A percentile compares a stretch with the other conserved stretches of the same genome.
Conservation (phyloP, 345 rosid species). For the Boechera retrofracta region DNA sequence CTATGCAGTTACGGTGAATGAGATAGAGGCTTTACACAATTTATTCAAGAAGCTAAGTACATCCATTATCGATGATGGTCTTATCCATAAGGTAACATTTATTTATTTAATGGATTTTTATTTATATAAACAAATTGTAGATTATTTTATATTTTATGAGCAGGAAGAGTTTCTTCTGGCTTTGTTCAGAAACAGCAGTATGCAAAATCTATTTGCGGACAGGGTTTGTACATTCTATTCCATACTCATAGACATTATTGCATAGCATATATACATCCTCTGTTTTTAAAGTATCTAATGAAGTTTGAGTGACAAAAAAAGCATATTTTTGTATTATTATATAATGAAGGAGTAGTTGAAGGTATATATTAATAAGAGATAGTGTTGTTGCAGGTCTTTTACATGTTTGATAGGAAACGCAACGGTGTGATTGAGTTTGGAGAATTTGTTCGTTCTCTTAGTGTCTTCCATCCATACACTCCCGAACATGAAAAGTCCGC, state of each 20-base stretch:
- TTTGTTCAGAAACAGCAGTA: constrained; percentile 61
- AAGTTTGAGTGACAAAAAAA: too few relatives aligned
- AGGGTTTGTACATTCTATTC: constrained; percentile 20
- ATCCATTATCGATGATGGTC: constrained; percentile 60
- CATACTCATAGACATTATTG: not conserved
- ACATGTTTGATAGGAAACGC: constrained; percentile 64
- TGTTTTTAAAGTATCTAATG: too few relatives aligned
- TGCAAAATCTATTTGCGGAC: constrained; percentile 52
- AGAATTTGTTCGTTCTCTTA: constrained; percentile 72
- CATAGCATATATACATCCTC: too few relatives aligned
- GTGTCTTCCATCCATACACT: constrained; percentile 74
- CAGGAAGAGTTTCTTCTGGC: constrained; percentile 82
- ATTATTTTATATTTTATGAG: constrained; percentile 6
- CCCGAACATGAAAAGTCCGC: constrained; percentile 57
- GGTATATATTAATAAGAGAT: too few relatives aligned
- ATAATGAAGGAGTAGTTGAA: too few relatives aligned
- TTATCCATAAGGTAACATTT: constrained; percentile 61
- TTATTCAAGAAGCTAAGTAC: constrained; percentile 69
- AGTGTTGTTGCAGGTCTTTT: constrained; percentile 52
- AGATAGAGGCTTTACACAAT: constrained; percentile 60
- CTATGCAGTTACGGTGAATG: constrained; percentile 60
- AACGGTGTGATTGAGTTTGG: constrained; percentile 70
- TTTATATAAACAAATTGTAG: not conserved
- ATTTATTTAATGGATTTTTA: not conserved
- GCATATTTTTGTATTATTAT: too few relatives aligned